phyloP scores from a whole-genome alignment of 2,329 filamentous ascomycete genomes.

The Hymenoscyphus repandus region DNA sequence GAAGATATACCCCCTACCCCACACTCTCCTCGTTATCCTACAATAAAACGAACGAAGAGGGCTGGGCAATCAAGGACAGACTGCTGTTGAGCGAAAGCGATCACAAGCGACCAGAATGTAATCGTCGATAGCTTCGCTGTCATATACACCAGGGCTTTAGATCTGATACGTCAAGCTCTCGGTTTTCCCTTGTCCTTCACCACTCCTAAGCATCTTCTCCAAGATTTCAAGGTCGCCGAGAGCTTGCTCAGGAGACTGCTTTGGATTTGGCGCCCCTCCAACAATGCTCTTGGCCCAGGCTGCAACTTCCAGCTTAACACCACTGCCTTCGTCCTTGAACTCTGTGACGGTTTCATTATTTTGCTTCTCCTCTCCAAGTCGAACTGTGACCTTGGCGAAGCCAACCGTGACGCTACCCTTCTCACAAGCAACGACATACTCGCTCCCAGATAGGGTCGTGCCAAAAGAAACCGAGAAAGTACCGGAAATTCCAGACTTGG shows the following conservation, averaged over 20 bases:
- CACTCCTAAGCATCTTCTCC: conserved; percentile 32
- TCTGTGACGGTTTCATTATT: conserved; percentile 22
- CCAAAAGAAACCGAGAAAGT: conserved; percentile 30
- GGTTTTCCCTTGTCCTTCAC: conserved; percentile 27
- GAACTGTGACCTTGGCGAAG: conserved; percentile 24
- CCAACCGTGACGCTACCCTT: conserved; percentile 27
- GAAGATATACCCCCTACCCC: too few species aligned
- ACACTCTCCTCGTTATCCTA: too few species aligned
- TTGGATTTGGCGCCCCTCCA: conserved; percentile 20
- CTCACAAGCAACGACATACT: conserved; percentile 30
- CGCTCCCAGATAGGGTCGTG: conserved; percentile 27
- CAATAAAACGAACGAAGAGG: too few species aligned
- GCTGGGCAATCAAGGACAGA: too few species aligned
- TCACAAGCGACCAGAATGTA: neutral
- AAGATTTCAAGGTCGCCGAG: conserved; percentile 29
- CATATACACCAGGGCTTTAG: conserved; percentile 4
- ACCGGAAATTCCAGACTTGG: conserved; percentile 27
- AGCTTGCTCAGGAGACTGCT: conserved; percentile 23
- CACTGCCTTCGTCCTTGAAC: conserved; percentile 27
- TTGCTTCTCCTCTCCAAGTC: conserved; percentile 23
- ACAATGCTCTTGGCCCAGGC: conserved; percentile 29
- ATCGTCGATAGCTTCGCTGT: neutral
- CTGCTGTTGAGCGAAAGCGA: too few species aligned
- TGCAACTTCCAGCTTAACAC: conserved; percentile 28
- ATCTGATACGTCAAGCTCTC: conserved; percentile 23